A percentile compares a stretch with the other conserved stretches of the same genome.
These are phyloP conservation scores for Oxyria digyna DNA, from an alignment of 148 eudicot genomes.

Conservation along the genomic window DNA sequence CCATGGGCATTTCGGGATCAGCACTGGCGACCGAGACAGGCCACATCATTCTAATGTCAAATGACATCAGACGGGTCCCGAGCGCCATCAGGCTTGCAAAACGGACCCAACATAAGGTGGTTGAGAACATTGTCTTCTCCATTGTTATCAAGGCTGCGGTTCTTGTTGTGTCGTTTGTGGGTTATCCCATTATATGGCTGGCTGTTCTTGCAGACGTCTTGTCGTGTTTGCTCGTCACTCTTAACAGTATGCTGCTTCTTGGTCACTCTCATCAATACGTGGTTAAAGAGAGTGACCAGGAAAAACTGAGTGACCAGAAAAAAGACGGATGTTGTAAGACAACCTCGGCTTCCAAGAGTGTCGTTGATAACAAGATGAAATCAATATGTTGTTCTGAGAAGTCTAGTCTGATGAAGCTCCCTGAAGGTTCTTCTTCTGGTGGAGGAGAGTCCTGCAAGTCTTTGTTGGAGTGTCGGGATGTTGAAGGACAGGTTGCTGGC, in stretches of 20 bases:
- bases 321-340: constrained; percentile 14
- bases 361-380: background rate
- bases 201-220: constrained; percentile 80
- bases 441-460: background rate
- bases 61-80: constrained; percentile 63
- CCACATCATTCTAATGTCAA: constrained; percentile 74
- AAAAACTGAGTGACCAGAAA: too few relatives aligned
- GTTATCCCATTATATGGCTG: constrained; percentile 84
- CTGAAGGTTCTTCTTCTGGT: too few relatives aligned
- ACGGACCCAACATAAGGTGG: constrained; percentile 38
- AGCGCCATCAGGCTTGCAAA: constrained; percentile 44
- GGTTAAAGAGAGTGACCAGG: constrained; percentile 10
- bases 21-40: constrained; percentile 88
- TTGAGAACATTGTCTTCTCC: constrained; percentile 59
- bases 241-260: constrained; percentile 81
- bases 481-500: background rate
- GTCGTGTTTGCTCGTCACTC: constrained; percentile 62
- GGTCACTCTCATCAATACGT: constrained; percentile 14
- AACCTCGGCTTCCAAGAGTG: background rate
- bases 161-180: constrained; percentile 47
- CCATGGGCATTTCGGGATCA: constrained; percentile 92
- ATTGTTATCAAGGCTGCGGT: constrained; percentile 48
- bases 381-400: background rate
- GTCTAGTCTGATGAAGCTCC: background rate
- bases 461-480: background rate